Conservation (phyloP, 1,139 yeast genomes). For the Arxiozyma bovina region DNA sequence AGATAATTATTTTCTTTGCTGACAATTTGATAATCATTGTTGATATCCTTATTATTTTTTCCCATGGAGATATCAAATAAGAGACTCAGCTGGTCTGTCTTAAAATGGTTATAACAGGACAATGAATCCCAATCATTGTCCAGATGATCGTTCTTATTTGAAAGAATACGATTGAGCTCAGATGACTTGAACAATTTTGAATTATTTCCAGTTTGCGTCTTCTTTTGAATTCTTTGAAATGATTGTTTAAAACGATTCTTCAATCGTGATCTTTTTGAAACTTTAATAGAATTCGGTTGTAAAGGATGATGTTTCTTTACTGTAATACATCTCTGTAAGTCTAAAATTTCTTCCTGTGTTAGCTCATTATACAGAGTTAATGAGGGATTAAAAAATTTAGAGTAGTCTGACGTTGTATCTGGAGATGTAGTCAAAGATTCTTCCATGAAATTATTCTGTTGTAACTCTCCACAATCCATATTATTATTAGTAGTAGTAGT, state of each 20-base stretch:
- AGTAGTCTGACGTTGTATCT: not conserved
- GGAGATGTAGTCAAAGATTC: not conserved
- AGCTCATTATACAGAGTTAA: not conserved
- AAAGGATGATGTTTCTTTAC: not conserved
- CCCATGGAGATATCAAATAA: slow-evolving; percentile 16
- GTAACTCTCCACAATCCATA: not conserved
- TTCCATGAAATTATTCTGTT: not conserved
- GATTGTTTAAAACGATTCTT: not conserved
- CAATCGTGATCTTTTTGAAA: slow-evolving; percentile 1
- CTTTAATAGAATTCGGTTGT: not conserved
- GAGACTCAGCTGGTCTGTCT: slow-evolving; percentile 12
- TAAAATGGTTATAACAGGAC: slow-evolving; percentile 13
- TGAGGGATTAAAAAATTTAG: not conserved
- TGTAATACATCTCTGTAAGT: not conserved
- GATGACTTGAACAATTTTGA: not conserved
- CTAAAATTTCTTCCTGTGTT: not conserved
- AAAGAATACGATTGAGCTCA: not conserved
- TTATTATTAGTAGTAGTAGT: no score
- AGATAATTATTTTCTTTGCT: not conserved
- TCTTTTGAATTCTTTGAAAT: not conserved
- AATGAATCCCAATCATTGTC: not conserved
- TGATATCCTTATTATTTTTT: not conserved
- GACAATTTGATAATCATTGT: not conserved
- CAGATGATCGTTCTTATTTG: not conserved
- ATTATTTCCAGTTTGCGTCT: not conserved